Base-by-base conservation (phyloP, 192 early-diverging fungal species). In the Neocallimastix lanati region DNA sequence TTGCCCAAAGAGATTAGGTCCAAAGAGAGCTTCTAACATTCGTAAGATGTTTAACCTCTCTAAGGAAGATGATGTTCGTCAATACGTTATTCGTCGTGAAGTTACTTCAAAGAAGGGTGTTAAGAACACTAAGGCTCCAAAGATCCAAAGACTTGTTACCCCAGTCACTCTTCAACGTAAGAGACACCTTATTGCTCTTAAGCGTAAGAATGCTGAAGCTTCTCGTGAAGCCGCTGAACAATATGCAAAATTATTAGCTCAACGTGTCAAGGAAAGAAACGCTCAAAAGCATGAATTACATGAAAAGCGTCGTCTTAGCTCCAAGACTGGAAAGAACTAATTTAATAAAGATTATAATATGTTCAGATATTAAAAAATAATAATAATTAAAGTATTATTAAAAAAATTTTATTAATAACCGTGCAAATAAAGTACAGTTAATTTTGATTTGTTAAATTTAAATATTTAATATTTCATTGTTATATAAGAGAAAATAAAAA, bases 1-100 rank as follows among this genome's bases (percentile, higher is more conserved):
- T 77, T 88, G 93, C 67, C 97, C 97, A 85, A 99, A 99, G 93
- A 93, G 97, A 82, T 92, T 99, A 80, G 97, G 97, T 82, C 97
- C 97, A 85, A 99, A 99, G 94, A 91, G 97, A 84, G 97, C 97
- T 81, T 92, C 86, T 91, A 96, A 97, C 87, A 98, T 99, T 91
- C 93, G 97, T 87, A 97, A 96, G 92, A 92, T 99, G 91, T 99
- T 99, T 88, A 93, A 94, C 90, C 92, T 98, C 85, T 92, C 86
- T 90, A 96, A 97, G 93, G 95, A 95, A 78, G 97, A 97, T 88
- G 97, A 99, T 90, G 97, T 99, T 80, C 95, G 96, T 91, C 94
- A 99, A 92, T 99, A 94, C 90, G 97, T 99, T 78, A 97, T 99
- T 84, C 95, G 96, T 84, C 95, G 97, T 84, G 96, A 98, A 86